A percentile compares a stretch with the other conserved stretches of the same genome.
phyloP scores from a whole-genome alignment of 345 rosid species.

The Rhizophora mangle region DNA sequence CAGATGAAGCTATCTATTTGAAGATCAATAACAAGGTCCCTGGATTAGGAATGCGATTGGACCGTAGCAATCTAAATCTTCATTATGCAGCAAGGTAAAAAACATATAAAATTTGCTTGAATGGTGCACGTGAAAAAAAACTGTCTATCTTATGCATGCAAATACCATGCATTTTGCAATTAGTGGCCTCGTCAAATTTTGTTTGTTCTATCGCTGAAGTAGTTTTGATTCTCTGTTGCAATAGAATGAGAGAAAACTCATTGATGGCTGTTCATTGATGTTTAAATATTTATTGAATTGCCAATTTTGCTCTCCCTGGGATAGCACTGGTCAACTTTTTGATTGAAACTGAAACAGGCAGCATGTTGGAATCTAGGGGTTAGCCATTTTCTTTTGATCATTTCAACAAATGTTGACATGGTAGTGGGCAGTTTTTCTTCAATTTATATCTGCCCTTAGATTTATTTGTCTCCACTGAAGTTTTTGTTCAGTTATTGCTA shows the following conservation, averaged over 20 bases:
- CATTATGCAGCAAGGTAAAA: constrained; percentile 79
- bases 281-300: too few species aligned
- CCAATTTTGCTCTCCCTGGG: too few species aligned
- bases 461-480: neutral
- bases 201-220: too few species aligned
- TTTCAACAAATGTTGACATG: too few species aligned
- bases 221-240: too few species aligned
- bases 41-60: constrained; percentile 96
- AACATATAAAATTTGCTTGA: neutral
- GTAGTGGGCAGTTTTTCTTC: neutral
- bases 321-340: neutral
- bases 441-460: neutral
- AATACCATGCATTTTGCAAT: neutral
- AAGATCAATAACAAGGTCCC: constrained; percentile 98
- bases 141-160: neutral
- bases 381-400: too few species aligned
- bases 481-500: neutral
- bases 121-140: neutral
- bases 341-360: neutral
- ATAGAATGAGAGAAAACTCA: too few species aligned
- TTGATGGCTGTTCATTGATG: too few species aligned
- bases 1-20: constrained; percentile 95
- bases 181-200: neutral
- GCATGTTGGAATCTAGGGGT: neutral
- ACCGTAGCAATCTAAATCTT: constrained; percentile 83